Base-by-base conservation (phyloP, 2,329 filamentous ascomycete species). In the Aspergillus piperis region DNA sequence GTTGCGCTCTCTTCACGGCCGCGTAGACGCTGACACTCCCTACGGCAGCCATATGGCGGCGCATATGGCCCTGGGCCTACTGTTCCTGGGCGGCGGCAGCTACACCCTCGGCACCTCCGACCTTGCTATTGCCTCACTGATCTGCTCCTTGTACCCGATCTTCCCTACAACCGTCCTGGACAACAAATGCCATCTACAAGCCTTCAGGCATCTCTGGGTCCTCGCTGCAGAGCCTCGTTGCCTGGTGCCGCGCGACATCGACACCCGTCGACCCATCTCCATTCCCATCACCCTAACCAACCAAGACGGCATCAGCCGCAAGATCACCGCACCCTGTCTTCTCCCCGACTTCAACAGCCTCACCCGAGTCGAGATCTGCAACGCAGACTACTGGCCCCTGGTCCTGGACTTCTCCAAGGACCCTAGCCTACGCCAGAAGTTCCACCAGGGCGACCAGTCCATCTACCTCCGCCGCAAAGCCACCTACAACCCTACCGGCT, bases 141-240 rank as follows among this genome's bases (percentile, higher is more conserved):
- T 99, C 7, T 89, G 95, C 47, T 90, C 95, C 1, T 96, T 99
- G 75, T 99, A 99, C 71, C 95, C 95, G 0, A 84, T 97, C 19
- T 97, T 96, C 73, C 95, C 95, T 0, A 89, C 86, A 8, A 89
- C 87, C 30, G 91, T 98, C 2, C 90, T 96, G 70, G 95, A 99
- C 78, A 98, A 98, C 72, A 90, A 91, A 65, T 92, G 92, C 10
- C 95, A 99, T 70, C 83, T 99, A 5, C 95, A 99, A 79, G 95
- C 96, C 3, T 95, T 99, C 79, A 88, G 96, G 5, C 94, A 99
- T 76, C 90, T 99, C 71, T 99, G 95, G 95, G 94, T 96, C 10
- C 83, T 99, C 3, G 95, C 95, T 1, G 89, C 91, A 0, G 95
- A 99, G 70, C 87, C 92, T 8, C 86, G 96, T 54, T 98, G 94